A percentile compares a stretch with the other conserved stretches of the same genome.
Evolutionary conservation across 495 filamentous ascomycete genomes (phyloP).

Genomic region (Penicillium verhagenii): DNA sequence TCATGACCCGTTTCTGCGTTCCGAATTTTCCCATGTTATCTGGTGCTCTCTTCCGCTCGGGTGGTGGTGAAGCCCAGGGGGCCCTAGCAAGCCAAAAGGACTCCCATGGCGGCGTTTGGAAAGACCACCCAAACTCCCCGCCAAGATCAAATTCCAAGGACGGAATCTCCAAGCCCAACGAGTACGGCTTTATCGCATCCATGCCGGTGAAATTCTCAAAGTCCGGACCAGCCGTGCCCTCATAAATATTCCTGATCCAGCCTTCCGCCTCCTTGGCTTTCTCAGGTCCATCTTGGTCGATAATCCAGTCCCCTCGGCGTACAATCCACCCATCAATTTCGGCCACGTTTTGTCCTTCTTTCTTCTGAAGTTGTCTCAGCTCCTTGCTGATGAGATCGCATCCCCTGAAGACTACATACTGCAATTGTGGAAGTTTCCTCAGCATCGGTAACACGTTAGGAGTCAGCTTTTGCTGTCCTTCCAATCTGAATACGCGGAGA

Average conservation of each 20-base stretch:
- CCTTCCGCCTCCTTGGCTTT: not conserved
- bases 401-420: conserved; percentile 22
- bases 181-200: not conserved
- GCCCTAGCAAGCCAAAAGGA: not conserved
- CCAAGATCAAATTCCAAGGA: not conserved
- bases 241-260: not conserved
- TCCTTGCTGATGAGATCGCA: conserved; percentile 18
- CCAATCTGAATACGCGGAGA: conserved; percentile 35
- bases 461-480: conserved; percentile 27
- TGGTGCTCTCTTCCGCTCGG: not conserved
- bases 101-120: not conserved
- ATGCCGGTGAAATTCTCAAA: not conserved
- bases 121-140: not conserved
- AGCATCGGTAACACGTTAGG: conserved; percentile 24
- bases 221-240: not conserved
- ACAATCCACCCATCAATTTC: not conserved
- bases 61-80: not conserved
- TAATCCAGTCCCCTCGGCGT: not conserved
- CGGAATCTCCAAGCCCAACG: not conserved
- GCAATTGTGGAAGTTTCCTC: conserved; percentile 28
- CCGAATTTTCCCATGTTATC: not conserved
- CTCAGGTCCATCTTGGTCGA: not conserved
- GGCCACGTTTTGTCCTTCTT: not conserved
- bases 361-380: not conserved
- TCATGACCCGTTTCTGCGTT: not conserved